phyloP scores from a whole-genome alignment of 768 basidiomycete genomes.

The Cystobasidium tubakii region DNA sequence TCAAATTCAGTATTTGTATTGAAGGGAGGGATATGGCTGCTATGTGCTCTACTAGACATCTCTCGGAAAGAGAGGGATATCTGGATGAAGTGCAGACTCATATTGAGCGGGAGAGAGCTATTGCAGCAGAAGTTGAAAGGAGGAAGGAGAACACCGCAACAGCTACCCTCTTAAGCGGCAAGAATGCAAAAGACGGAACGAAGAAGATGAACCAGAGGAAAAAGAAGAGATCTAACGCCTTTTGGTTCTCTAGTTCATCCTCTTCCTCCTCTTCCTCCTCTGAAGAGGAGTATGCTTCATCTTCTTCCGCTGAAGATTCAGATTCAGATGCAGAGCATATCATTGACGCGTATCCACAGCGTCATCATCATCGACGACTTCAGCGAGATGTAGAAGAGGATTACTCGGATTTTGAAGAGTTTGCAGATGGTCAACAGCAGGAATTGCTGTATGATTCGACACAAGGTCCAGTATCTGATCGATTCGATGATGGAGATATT shows the following conservation, averaged over 20 bases:
- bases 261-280: neutral
- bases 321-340: neutral
- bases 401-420: constrained; percentile 25
- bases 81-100: constrained; percentile 37
- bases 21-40: constrained; percentile 78
- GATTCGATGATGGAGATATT: neutral
- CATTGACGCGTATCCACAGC: too few relatives aligned
- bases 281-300: neutral
- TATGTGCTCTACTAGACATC: constrained; percentile 64
- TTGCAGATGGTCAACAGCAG: neutral
- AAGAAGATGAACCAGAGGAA: neutral
- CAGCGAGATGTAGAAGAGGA: neutral
- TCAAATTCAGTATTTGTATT: constrained; percentile 75
- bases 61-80: constrained; percentile 71
- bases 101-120: constrained; percentile 15
- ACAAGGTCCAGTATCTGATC: neutral
- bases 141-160: neutral
- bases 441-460: neutral
- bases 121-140: neutral
- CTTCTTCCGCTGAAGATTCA: neutral
- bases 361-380: neutral
- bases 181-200: constrained; percentile 4
- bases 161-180: neutral
- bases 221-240: constrained; percentile 7
- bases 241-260: neutral